phyloP scores from a whole-genome alignment of 768 basidiomycete species.

The Lactarius hengduanensis region DNA sequence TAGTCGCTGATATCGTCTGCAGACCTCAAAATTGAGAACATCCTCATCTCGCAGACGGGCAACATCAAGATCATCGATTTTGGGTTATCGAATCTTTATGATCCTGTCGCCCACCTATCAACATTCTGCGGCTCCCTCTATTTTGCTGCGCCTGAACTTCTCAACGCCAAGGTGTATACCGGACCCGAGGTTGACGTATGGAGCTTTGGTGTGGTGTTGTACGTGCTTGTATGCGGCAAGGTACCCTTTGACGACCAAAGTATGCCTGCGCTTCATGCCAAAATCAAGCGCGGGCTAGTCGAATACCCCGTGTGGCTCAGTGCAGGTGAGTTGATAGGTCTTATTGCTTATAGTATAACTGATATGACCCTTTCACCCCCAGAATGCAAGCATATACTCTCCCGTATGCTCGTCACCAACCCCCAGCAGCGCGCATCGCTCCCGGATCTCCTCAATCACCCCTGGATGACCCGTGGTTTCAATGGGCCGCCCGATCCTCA shows the following conservation, averaged over 20 bases:
- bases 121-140: conserved; percentile 98
- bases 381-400: conserved; percentile 95
- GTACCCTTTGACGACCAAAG: conserved; percentile 99
- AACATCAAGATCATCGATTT: conserved; percentile 99
- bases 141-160: conserved; percentile 96
- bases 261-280: conserved; percentile 98
- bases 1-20: conserved; percentile 13
- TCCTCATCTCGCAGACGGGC: conserved; percentile 95
- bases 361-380: conserved; percentile 18
- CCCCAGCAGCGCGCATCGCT: conserved; percentile 82
- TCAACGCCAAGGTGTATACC: conserved; percentile 95
- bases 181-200: conserved; percentile 99
- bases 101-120: conserved; percentile 75
- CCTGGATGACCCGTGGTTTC: conserved; percentile 93
- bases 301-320: conserved; percentile 98
- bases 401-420: conserved; percentile 94
- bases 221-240: conserved; percentile 97
- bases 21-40: conserved; percentile 99
- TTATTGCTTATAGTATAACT: background rate
- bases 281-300: conserved; percentile 95
- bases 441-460: conserved; percentile 79
- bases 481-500: conserved; percentile 77
- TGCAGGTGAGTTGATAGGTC: conserved; percentile 56
- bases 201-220: conserved; percentile 98
- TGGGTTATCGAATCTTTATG: conserved; percentile 93